These are phyloP conservation scores for Tuber calosporum DNA, from an alignment of 495 filamentous ascomycete species.

Conservation along the genomic window DNA sequence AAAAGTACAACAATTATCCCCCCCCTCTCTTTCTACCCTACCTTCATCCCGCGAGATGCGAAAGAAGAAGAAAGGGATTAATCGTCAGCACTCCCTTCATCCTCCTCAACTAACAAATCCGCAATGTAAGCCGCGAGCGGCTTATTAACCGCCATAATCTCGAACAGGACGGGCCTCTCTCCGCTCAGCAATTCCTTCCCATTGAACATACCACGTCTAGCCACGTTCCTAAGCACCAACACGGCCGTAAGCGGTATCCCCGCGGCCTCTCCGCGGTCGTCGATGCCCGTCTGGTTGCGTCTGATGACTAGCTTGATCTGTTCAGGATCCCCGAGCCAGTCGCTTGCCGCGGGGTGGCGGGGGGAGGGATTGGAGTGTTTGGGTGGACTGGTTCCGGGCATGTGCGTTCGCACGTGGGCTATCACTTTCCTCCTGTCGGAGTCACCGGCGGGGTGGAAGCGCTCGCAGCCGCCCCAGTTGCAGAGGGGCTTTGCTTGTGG, in stretches of 20 bases:
- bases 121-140: conserved; percentile 47
- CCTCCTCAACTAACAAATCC: conserved; percentile 44
- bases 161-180: conserved; percentile 47
- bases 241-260: conserved; percentile 80
- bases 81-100: conserved; percentile 37
- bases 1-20: conserved; percentile 6
- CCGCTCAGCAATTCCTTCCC: conserved; percentile 51
- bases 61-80: background rate
- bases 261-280: conserved; percentile 69
- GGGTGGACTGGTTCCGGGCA: conserved; percentile 36
- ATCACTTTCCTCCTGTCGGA: conserved; percentile 36
- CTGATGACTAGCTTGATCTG: conserved; percentile 46
- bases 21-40: conserved; percentile 5
- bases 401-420: conserved; percentile 40
- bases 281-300: conserved; percentile 62
- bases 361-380: conserved; percentile 1
- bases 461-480: conserved; percentile 38
- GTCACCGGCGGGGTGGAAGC: conserved; percentile 34
- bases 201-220: conserved; percentile 61
- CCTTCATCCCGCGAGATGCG: background rate
- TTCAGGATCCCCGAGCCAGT: conserved; percentile 45
- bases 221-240: conserved; percentile 82
- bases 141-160: conserved; percentile 48
- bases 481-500: conserved; percentile 24
- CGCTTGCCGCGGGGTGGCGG: conserved; percentile 19